Conservation (phyloP, 2,329 filamentous ascomycete species). For the Parastagonospora avenae region DNA sequence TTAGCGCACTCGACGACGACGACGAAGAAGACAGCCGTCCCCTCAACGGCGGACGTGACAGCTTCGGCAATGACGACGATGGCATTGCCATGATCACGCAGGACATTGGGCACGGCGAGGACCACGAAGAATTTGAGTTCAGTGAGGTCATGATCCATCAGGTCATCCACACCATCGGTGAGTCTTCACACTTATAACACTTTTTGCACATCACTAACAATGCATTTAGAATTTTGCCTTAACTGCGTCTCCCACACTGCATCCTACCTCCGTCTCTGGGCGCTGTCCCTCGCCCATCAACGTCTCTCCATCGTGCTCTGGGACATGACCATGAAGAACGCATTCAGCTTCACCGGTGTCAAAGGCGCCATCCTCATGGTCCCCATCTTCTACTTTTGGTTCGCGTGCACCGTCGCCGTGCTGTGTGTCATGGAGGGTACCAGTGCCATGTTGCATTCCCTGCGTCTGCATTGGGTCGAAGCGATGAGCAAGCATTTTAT, state of each 20-base stretch:
- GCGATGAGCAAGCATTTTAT: slow-evolving; percentile 98
- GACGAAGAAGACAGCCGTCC: slow-evolving; percentile 69
- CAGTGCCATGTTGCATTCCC: slow-evolving; percentile 90
- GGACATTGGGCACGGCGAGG: slow-evolving; percentile 73
- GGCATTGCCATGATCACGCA: slow-evolving; percentile 88
- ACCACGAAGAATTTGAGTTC: slow-evolving; percentile 97
- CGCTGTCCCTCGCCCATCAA: slow-evolving; percentile 94
- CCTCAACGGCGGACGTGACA: slow-evolving; percentile 65
- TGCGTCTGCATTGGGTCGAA: slow-evolving; percentile 94
- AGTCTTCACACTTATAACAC: slow-evolving; percentile 43
- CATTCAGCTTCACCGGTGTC: slow-evolving; percentile 69
- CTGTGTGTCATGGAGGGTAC: slow-evolving; percentile 96
- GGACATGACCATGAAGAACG: slow-evolving; percentile 88
- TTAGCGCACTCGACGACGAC: slow-evolving; percentile 89
- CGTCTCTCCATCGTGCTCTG: slow-evolving; percentile 95
- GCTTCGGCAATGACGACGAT: slow-evolving; percentile 76
- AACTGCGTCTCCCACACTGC: slow-evolving; percentile 99
- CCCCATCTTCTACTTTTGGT: slow-evolving; percentile 85
- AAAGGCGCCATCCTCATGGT: slow-evolving; percentile 81
- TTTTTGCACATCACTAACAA: slow-evolving; percentile 24
- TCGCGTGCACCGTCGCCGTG: slow-evolving; percentile 78
- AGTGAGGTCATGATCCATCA: slow-evolving; percentile 98
- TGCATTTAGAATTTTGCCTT: slow-evolving; percentile 84
- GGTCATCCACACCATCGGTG: slow-evolving; percentile 97
- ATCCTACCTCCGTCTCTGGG: slow-evolving; percentile 98